Percentiles rank a stretch among this genome's conserved stretches.
These are phyloP conservation scores for Penicillium crystallinum DNA, from an alignment of 495 filamentous ascomycete species.

Conservation along the genomic window DNA sequence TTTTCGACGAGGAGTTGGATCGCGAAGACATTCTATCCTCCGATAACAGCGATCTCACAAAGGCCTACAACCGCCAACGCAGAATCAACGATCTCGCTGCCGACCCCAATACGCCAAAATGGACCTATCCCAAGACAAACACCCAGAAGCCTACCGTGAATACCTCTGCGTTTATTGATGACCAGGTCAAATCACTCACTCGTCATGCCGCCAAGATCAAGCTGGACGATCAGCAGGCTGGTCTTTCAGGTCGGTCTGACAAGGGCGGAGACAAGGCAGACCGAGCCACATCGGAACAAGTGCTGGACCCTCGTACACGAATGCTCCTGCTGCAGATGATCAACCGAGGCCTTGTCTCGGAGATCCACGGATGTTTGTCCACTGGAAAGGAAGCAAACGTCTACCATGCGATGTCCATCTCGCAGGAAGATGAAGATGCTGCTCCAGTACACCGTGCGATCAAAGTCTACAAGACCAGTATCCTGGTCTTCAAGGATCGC, in stretches of 20 bases:
- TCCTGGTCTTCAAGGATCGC: conserved; percentile 94
- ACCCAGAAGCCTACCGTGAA: conserved; percentile 80
- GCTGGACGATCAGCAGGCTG: conserved; percentile 61
- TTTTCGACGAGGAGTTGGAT: conserved; percentile 52
- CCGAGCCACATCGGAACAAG: conserved; percentile 87
- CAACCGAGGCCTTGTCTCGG: conserved; percentile 73
- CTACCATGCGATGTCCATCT: conserved; percentile 66
- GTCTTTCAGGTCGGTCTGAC: conserved; percentile 46
- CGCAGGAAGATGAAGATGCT: conserved; percentile 39
- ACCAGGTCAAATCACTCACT: conserved; percentile 77
- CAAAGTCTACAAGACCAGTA: conserved; percentile 97
- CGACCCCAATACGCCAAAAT: conserved; percentile 51
- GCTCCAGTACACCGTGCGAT: conserved; percentile 68
- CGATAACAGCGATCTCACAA: conserved; percentile 68
- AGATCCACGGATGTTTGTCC: conserved; percentile 85
- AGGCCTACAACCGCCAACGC: conserved; percentile 85
- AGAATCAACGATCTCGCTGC: conserved; percentile 52
- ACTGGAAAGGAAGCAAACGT: conserved; percentile 98
- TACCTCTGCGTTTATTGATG: conserved; percentile 70
- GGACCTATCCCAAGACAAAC: conserved; percentile 68
- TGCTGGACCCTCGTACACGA: conserved; percentile 85
- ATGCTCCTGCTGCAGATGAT: conserved; percentile 96
- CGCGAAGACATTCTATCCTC: conserved; percentile 54
- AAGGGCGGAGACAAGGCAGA: conserved; percentile 72
- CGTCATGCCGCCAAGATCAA: conserved; percentile 87